Base-by-base conservation (phyloP, 2,329 filamentous ascomycete genomes). In the Escovopsis sp. region DNA sequence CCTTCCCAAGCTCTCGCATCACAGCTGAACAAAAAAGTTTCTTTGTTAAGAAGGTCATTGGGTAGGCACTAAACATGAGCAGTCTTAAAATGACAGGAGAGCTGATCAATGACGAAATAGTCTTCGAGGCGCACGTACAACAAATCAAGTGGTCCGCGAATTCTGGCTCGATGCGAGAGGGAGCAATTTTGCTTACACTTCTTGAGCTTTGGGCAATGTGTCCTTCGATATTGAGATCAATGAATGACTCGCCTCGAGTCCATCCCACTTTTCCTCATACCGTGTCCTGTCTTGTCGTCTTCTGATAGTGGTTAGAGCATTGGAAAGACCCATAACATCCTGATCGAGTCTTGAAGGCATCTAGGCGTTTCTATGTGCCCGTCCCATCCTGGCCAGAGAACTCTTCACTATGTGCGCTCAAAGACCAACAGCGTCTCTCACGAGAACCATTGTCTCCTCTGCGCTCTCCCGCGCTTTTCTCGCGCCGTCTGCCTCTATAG, bases 91-190 rank as follows among this genome's bases (percentile, higher is more conserved):
- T 19, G 26, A 3, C 30, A 30, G 28, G 35, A 8, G 23, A 32
- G 35, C 28, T 32, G 15, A 39, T 33, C 4, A 26, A 48, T 41
- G 4, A n/a, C 30, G n/a, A 8, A 36, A 1, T 44, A 80, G 76
- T 53, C 63, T 85, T 32, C 68, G 82, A 34, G 82, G 82, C 7
- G 67, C 72, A 1, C 69, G 72, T 48, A 63, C 69, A 40, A 85
- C 81, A 3, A 83, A 80, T 48, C 70, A 77, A 43, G 67, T 83
- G 1, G 74, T 85, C 3, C 72, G 75, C 45, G 79, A 84, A 28
- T 86, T 86, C 54, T 87, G 80, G 77, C 61, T 84, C n/a, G 67
- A 70, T 2, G 80, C 78, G 47, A 67, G 81, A 47, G 73, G 73
- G 6, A 69, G 70, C 1, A 75, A 65, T 51, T 80, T 78, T 58